Evolutionary conservation across 306 rosid species (phyloP).

Genomic region (Begonia peltatifolia): DNA sequence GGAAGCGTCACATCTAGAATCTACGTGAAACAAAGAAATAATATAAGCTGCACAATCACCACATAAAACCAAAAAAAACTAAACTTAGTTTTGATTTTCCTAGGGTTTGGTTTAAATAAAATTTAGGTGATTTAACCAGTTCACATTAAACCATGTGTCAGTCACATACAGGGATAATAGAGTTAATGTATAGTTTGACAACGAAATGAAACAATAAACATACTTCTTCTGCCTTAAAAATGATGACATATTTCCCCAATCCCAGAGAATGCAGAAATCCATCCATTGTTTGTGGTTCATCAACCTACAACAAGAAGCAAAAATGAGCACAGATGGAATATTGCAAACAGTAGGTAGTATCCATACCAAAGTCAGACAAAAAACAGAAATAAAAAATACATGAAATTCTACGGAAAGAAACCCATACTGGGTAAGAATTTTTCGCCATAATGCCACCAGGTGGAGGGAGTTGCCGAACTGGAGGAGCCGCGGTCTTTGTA

Average conservation of each 20-base stretch:
- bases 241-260: constrained; percentile 66
- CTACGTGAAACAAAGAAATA: no score
- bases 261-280: constrained; percentile 65
- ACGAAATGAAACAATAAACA: constrained; percentile 17
- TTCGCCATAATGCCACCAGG: constrained; percentile 32
- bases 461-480: constrained; percentile 50
- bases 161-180: not conserved
- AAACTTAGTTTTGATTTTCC: no score
- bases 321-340: not conserved
- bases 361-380: not conserved
- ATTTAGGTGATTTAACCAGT: not conserved
- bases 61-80: no score
- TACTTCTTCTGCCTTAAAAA: constrained; percentile 96
- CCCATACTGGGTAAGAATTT: constrained; percentile 41
- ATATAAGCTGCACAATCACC: no score
- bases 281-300: constrained; percentile 66
- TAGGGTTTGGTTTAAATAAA: no score
- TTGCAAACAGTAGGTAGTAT: not conserved
- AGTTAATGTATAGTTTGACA: constrained; percentile 2
- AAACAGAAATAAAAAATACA: constrained; percentile 3
- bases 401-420: constrained; percentile 12
- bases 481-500: constrained; percentile 39
- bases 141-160: not conserved
- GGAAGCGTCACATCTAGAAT: no score
- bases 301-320: constrained; percentile 31